A percentile compares a stretch with the other conserved stretches of the same genome.
These are phyloP conservation scores for Atkinsonella hypoxylon DNA, from an alignment of 2,329 filamentous ascomycete species.

Conservation along the genomic window DNA sequence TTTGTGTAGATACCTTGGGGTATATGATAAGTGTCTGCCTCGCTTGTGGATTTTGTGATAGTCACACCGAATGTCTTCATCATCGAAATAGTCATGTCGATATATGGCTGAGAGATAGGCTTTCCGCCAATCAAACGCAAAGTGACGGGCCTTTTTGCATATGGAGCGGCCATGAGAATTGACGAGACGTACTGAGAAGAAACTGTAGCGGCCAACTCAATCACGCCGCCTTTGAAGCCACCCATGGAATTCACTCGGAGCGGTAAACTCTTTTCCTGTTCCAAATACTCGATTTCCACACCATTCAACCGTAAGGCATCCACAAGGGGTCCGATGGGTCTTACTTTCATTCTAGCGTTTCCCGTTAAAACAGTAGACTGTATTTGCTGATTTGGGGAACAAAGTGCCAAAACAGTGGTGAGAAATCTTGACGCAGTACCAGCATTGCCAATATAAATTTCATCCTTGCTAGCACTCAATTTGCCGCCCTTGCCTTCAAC, in stretches of 20 bases:
- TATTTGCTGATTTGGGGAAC: conserved; percentile 49
- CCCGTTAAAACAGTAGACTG: conserved; percentile 71
- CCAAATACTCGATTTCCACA: conserved; percentile 75
- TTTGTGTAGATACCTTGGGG: conserved; percentile 75
- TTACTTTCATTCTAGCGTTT: conserved; percentile 90
- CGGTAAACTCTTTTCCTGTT: conserved; percentile 72
- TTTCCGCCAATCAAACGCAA: conserved; percentile 88
- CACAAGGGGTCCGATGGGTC: conserved; percentile 86
- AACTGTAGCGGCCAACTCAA: conserved; percentile 86
- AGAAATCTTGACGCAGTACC: conserved; percentile 93
- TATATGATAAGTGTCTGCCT: conserved; percentile 88
- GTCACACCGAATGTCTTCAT: conserved; percentile 84
- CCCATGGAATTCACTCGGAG: conserved; percentile 70
- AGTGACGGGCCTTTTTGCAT: conserved; percentile 88
- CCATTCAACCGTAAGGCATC: conserved; percentile 82
- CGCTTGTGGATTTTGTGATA: conserved; percentile 63
- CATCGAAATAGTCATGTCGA: conserved; percentile 98
- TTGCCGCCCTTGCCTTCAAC: conserved; percentile 85
- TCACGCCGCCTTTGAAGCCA: conserved; percentile 74
- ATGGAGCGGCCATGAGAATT: conserved; percentile 90
- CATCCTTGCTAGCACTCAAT: conserved; percentile 60
- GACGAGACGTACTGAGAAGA: conserved; percentile 99
- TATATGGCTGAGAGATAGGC: conserved; percentile 92
- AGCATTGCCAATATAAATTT: conserved; percentile 90
- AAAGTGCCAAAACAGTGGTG: conserved; percentile 81